Base-by-base conservation (phyloP, 352 stramenopile species). In the Pythium insidiosum region DNA sequence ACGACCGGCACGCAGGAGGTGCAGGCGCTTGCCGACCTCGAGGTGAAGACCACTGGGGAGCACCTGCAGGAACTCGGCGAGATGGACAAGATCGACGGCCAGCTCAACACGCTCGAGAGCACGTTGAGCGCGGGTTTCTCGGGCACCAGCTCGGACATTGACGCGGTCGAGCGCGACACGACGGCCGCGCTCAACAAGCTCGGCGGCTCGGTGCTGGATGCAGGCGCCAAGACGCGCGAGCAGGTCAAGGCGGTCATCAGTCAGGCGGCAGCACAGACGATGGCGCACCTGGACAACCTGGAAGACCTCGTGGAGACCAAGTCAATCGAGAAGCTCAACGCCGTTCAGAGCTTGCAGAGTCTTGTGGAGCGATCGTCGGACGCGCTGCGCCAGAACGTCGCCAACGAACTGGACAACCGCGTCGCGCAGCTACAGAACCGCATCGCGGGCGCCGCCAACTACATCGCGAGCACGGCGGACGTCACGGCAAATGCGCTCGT, bases 21-120 rank as follows among this genome's bases (percentile, higher is more conserved):
- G 10, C 26, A 47, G 40, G 15, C 40, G 28, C 25, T 47, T 5
- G 28, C 28, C 3, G 15, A 37, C 18, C 21, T 48, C 2, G 29
- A 48, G 15, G 19, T 21, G 16, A 28, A 48, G 29, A 48, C 41
- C 19, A 48, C 41, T 2, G 41, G 29, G 5, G 29, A 48, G 41
- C 30, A 39, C 41, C 30, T 39, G 29, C 15, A 38, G 2, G 29
- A 48, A 22, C 13, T 48, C 15, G 19, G 29, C 0, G 18, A 39
- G 20, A 48, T 48, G 29, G 29, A 31, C 21, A n/a, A 18, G 29
- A 38, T 48, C 20, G 41, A 48, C 20, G 18, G 21, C 30, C 28
- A 39, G 15, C 41, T 48, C 20, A 48, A 28, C 13, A 38, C 18
- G 5, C 29, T 48, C 11, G 38, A 28, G 29, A 48, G 23, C 41